Conservation (phyloP, 2,329 filamentous ascomycete genomes). For the Trematosphaeria pertusa region DNA sequence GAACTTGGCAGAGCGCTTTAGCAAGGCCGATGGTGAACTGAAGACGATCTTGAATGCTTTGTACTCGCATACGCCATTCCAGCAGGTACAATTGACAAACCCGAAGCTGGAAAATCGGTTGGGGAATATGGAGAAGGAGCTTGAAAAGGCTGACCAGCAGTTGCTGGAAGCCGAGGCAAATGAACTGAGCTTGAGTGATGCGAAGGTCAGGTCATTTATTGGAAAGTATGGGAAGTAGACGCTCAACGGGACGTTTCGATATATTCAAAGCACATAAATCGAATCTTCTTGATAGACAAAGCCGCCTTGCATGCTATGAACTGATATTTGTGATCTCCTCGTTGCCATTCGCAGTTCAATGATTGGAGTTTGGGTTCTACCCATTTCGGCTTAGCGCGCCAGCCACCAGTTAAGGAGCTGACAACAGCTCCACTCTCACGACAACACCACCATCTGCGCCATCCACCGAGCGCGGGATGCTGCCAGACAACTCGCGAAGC, state of each 20-base stretch:
- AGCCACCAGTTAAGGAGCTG: constrained; percentile 32
- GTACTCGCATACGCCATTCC: constrained; percentile 46
- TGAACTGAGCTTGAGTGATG: constrained; percentile 38
- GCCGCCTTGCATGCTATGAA: too few species aligned
- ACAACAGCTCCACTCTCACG: constrained; percentile 23
- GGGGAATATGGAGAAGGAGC: constrained; percentile 44
- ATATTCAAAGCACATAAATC: too few species aligned
- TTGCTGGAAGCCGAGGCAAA: constrained; percentile 46
- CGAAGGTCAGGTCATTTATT: constrained; percentile 41
- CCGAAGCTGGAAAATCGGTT: constrained; percentile 38
- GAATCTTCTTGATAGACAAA: too few species aligned
- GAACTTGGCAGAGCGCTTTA: constrained; percentile 43
- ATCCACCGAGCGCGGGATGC: constrained; percentile 42
- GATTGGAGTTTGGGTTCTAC: constrained; percentile 6
- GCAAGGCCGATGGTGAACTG: constrained; percentile 45
- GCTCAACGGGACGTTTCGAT: too few species aligned
- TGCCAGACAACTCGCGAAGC: constrained; percentile 37
- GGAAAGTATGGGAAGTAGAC: constrained; percentile 36
- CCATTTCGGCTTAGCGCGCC: constrained; percentile 19
- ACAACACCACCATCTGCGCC: constrained; percentile 29
- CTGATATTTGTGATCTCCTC: too few species aligned
- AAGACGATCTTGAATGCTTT: constrained; percentile 47
- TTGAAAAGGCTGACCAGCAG: constrained; percentile 47
- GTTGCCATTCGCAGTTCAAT: neutral
- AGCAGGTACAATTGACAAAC: constrained; percentile 32